Conservation (phyloP, 257 asterid genomes). For the Petunia secreta region DNA sequence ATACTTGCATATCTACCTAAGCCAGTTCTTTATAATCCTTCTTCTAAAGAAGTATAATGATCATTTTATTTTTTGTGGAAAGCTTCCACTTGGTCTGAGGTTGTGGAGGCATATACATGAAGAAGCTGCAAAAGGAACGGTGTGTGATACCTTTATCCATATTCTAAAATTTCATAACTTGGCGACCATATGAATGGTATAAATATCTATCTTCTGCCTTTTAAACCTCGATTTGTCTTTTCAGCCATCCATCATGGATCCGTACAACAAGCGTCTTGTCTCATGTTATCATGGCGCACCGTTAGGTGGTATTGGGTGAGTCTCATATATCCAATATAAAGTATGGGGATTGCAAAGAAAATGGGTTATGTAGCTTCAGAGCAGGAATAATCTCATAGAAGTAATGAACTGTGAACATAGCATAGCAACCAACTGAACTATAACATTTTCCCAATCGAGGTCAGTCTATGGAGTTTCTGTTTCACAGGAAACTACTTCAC, state of each 20-base stretch:
- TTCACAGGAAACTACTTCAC: not conserved
- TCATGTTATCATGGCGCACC: conserved; percentile 94
- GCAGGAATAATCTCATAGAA: not conserved
- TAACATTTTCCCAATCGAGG: not conserved
- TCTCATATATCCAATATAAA: not conserved
- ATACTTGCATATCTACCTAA: not conserved
- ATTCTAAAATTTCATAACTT: conserved; percentile 21
- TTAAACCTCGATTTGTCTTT: not conserved
- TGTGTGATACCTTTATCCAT: conserved; percentile 28
- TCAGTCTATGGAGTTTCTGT: not conserved
- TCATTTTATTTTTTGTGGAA: conserved; percentile 11
- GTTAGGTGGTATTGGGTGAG: conserved; percentile 92
- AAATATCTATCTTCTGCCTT: conserved; percentile 36
- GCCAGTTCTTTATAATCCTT: not conserved
- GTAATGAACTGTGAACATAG: not conserved
- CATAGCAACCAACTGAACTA: not conserved
- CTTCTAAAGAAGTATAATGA: conserved; percentile 6
- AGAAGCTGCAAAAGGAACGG: conserved; percentile 51
- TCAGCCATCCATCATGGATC: conserved; percentile 73
- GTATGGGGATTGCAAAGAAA: not conserved
- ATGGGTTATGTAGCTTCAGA: not conserved
- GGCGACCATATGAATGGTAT: conserved; percentile 27
- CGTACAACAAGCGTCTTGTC: conserved; percentile 69
- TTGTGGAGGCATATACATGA: conserved; percentile 43
- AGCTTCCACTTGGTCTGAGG: conserved; percentile 55